Evolutionary conservation across 352 stramenopile species (phyloP).

Genomic region (Phytophthora vignae): DNA sequence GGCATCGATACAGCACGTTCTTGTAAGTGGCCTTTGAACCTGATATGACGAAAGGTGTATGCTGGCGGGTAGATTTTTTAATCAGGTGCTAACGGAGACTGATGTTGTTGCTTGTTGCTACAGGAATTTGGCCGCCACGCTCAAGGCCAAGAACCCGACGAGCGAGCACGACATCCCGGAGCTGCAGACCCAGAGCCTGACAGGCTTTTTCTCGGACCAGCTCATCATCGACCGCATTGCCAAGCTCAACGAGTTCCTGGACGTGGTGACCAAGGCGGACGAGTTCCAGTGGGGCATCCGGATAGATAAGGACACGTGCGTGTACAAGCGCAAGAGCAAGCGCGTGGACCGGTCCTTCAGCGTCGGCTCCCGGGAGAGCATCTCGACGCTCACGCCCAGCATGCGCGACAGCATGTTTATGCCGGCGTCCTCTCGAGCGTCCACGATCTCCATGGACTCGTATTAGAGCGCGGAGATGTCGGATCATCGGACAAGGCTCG

Average conservation of each 20-base stretch:
- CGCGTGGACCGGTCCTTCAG: constrained; percentile 74
- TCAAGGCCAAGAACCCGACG: constrained; percentile 84
- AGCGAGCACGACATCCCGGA: constrained; percentile 81
- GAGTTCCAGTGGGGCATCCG: constrained; percentile 91
- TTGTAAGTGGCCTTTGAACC: constrained; percentile 49
- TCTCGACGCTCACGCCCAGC: constrained; percentile 77
- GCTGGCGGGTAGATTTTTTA: background rate
- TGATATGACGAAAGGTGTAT: constrained; percentile 30
- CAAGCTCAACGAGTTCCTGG: constrained; percentile 89
- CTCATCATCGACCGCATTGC: constrained; percentile 88
- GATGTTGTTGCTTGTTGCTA: constrained; percentile 1
- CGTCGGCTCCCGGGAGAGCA: constrained; percentile 74
- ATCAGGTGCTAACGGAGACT: constrained; percentile 1
- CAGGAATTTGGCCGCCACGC: constrained; percentile 80
- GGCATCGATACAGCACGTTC: constrained; percentile 92
- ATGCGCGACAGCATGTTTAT: constrained; percentile 85
- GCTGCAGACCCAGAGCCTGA: constrained; percentile 86
- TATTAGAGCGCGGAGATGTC: constrained; percentile 33
- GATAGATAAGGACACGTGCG: constrained; percentile 91
- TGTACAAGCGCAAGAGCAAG: constrained; percentile 91
- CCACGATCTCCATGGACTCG: constrained; percentile 74
- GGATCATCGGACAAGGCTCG: constrained; percentile 3
- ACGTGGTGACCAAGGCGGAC: constrained; percentile 85
- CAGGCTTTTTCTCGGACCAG: constrained; percentile 85
- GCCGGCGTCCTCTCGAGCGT: constrained; percentile 57